Conservation (phyloP, 768 basidiomycete genomes). For the Auricularia sp. region DNA sequence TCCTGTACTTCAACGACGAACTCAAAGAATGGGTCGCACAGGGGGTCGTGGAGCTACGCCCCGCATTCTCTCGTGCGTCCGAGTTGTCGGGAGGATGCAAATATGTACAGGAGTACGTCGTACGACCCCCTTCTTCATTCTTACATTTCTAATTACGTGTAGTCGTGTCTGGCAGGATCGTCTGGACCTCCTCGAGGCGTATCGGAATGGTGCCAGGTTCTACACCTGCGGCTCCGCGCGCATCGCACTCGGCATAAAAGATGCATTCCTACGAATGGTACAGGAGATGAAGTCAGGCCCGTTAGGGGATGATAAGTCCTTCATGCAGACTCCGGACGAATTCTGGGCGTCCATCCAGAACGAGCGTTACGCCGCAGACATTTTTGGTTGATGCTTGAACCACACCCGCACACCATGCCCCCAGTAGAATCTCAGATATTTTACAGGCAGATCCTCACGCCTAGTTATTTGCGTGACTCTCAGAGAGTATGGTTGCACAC, state of each 20-base stretch:
- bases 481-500: too few relatives aligned
- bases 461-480: too few relatives aligned
- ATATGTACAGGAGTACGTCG: slow-evolving; percentile 31
- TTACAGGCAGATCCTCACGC: too few relatives aligned
- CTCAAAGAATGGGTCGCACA: slow-evolving; percentile 31
- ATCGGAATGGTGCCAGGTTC: slow-evolving; percentile 27
- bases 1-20: slow-evolving; percentile 32
- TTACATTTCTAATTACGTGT: neutral
- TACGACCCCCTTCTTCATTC: neutral
- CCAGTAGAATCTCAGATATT: too few relatives aligned
- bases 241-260: slow-evolving; percentile 31
- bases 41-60: slow-evolving; percentile 34
- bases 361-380: slow-evolving; percentile 35
- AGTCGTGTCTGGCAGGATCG: slow-evolving; percentile 36
- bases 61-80: slow-evolving; percentile 29
- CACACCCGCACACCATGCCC: too few relatives aligned
- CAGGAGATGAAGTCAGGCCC: slow-evolving; percentile 5
- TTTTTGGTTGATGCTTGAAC: slow-evolving; percentile 17
- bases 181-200: slow-evolving; percentile 24
- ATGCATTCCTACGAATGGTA: slow-evolving; percentile 27
- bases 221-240: slow-evolving; percentile 34
- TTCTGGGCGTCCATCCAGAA: slow-evolving; percentile 26
- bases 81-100: slow-evolving; percentile 24
- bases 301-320: neutral
- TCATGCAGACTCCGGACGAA: slow-evolving; percentile 11